Base-by-base conservation (phyloP, 2,329 filamentous ascomycete genomes). In the Thelonectria rubi region DNA sequence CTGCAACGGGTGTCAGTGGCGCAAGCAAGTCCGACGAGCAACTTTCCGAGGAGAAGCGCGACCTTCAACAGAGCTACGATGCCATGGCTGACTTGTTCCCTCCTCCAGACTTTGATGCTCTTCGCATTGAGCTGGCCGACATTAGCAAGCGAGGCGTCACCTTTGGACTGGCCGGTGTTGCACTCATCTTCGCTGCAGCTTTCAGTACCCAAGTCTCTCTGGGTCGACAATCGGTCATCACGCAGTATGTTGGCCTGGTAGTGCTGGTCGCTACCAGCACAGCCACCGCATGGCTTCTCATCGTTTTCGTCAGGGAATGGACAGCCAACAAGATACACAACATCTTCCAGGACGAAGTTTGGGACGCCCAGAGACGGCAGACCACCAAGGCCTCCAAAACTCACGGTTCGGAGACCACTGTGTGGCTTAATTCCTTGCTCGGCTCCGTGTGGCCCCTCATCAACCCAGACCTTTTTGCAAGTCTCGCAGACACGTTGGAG, bases 381-480 rank as follows among this genome's bases (percentile, higher is more conserved):
- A 77, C 84, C 62, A 77, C 82, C 39, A 68, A 73, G 0, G 71
- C 81, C 6, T 73, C 77, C 2, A 72, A 75, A 10, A 76, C 80
- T 2, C 75, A 81, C 30, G 78, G 84, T 58, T 80, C 86, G 1
- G 86, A 90, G 5, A 90, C 91, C 68, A 90, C 89, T 0, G 85
- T 87, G 1, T 93, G 90, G 91, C 81, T 93, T 55, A 93, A 93
- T 71, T 88, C 86, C 5, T 74, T 92, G 1, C 72, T 93, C 8
- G 80, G 84, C 4, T 85, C 89, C 1, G 82, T 92, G 5, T 93
- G 91, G 91, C 89, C 89, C 0, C 80, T 93, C 30, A 83, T 93
- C 70, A 93, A 93, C 70, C 91, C 90, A 0, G 91, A 93, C 68
- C 80, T 93, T 2, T 92, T 93, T 68, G 82, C 85, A 1, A 87